Percentiles rank a stretch among this genome's conserved stretches.
These are phyloP conservation scores for Aplosporella prunicola DNA, from an alignment of 2,329 filamentous ascomycete species.

Conservation along the genomic window DNA sequence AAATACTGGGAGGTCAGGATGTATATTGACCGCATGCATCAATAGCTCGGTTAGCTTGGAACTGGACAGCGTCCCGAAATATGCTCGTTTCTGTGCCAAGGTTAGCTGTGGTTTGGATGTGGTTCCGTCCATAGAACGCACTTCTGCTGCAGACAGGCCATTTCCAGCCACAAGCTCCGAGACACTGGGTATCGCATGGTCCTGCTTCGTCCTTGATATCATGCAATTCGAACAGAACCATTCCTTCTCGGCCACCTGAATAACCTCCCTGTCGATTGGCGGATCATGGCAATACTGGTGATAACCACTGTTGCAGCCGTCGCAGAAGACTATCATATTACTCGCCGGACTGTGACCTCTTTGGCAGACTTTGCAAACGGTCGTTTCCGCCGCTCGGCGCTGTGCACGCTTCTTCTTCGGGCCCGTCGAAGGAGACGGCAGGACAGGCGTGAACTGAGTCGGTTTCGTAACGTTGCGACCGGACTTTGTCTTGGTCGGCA, in stretches of 20 bases:
- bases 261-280: slow-evolving; percentile 58
- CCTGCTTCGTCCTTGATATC: slow-evolving; percentile 22
- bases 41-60: slow-evolving; percentile 55
- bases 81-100: slow-evolving; percentile 53
- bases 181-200: slow-evolving; percentile 30
- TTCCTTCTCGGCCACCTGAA: slow-evolving; percentile 55
- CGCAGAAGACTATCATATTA: slow-evolving; percentile 80
- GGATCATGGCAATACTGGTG: slow-evolving; percentile 77
- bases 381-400: slow-evolving; percentile 24
- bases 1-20: slow-evolving; percentile 60
- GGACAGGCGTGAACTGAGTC: slow-evolving; percentile 50
- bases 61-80: slow-evolving; percentile 53
- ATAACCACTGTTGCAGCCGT: slow-evolving; percentile 69
- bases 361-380: slow-evolving; percentile 63
- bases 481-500: slow-evolving; percentile 63
- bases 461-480: slow-evolving; percentile 63
- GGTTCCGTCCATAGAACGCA: slow-evolving; percentile 17
- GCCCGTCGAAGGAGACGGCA: slow-evolving; percentile 38
- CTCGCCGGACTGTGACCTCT: slow-evolving; percentile 60
- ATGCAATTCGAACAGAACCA: slow-evolving; percentile 63
- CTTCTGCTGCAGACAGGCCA: slow-evolving; percentile 34
- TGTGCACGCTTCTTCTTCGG: slow-evolving; percentile 37
- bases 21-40: slow-evolving; percentile 49
- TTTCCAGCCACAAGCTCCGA: slow-evolving; percentile 30
- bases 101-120: slow-evolving; percentile 13